Conservation (phyloP, 2,329 filamentous ascomycete species). For the Domatiomyces catenatus region DNA sequence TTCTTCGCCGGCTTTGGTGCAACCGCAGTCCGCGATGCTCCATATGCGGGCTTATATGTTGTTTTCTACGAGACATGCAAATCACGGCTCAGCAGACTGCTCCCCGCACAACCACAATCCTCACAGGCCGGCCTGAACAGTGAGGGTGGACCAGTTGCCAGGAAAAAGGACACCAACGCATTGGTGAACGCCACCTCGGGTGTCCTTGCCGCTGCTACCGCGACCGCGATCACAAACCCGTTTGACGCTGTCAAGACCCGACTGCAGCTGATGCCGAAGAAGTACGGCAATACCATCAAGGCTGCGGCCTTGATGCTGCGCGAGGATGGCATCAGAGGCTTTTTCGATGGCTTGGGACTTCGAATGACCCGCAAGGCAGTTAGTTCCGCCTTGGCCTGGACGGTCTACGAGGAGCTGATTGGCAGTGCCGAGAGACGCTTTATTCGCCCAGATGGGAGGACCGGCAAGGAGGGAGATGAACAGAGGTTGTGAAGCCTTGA, state of each 20-base stretch:
- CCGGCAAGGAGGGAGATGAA: neutral
- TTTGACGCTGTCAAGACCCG: slow-evolving; percentile 95
- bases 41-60: slow-evolving; percentile 89
- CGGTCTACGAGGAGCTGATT: slow-evolving; percentile 86
- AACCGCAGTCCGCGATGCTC: slow-evolving; percentile 85
- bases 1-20: slow-evolving; percentile 92
- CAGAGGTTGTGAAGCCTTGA: neutral
- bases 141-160: neutral
- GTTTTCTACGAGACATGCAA: slow-evolving; percentile 84
- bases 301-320: slow-evolving; percentile 62
- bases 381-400: slow-evolving; percentile 93
- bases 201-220: slow-evolving; percentile 62
- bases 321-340: slow-evolving; percentile 63
- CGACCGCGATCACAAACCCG: slow-evolving; percentile 82
- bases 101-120: slow-evolving; percentile 18
- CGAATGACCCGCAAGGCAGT: slow-evolving; percentile 83
- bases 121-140: neutral
- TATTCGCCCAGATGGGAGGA: slow-evolving; percentile 4
- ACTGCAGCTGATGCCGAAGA: slow-evolving; percentile 71
- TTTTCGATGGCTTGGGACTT: slow-evolving; percentile 74
- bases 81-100: slow-evolving; percentile 13
- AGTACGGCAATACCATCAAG: slow-evolving; percentile 69
- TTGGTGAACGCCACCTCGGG: slow-evolving; percentile 77
- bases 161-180: slow-evolving; percentile 30
- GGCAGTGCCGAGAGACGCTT: slow-evolving; percentile 45